Conservation (phyloP, 2,329 filamentous ascomycete genomes). For the Xylaria sp. region DNA sequence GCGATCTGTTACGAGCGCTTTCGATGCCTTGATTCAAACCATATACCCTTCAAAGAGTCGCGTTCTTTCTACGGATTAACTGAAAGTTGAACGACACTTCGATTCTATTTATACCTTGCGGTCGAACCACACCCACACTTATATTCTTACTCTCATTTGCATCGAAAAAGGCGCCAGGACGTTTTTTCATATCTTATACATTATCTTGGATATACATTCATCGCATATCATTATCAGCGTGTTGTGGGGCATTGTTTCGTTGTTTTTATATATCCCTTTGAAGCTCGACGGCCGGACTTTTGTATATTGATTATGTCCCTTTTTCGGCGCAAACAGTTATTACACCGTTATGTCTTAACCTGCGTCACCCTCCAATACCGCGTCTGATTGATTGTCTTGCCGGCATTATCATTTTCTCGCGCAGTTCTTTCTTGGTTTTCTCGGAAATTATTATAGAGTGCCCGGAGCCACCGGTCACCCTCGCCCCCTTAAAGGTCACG, state of each 20-base stretch:
- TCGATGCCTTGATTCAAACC: constrained; percentile 17
- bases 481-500: constrained; percentile 4
- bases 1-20: constrained; percentile 17
- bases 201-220: constrained; percentile 27
- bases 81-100: background rate
- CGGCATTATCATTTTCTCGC: background rate
- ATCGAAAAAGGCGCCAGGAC: constrained; percentile 42
- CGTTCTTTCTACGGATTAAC: background rate
- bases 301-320: constrained; percentile 32
- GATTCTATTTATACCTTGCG: constrained; percentile 11
- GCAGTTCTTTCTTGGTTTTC: background rate
- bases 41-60: background rate
- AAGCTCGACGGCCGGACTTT: constrained; percentile 13
- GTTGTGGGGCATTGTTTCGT: constrained; percentile 23
- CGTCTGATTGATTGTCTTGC: constrained; percentile 11
- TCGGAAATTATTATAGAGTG: constrained; percentile 24
- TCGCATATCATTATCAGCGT: constrained; percentile 31
- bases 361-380: background rate
- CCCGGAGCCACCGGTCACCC: constrained; percentile 34
- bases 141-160: constrained; percentile 41
- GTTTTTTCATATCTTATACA: constrained; percentile 26
- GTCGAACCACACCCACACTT: constrained; percentile 20
- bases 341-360: background rate
- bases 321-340: constrained; percentile 4
- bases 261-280: constrained; percentile 10